Evolutionary conservation across 2,329 filamentous ascomycete genomes (phyloP).

Genomic region (Beauveria sp.): DNA sequence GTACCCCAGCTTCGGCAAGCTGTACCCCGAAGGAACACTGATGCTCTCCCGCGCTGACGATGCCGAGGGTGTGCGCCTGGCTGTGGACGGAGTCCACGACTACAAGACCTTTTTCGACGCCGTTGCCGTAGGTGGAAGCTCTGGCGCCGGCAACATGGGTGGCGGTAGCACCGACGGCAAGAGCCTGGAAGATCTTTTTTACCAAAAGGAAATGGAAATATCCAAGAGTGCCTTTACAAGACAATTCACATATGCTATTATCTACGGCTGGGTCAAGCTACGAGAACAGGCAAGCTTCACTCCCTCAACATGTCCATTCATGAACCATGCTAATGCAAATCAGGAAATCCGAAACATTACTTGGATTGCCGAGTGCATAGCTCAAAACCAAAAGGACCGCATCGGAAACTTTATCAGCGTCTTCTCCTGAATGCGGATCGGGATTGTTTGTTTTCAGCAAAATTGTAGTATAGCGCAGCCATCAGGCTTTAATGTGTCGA

Average conservation of each 20-base stretch:
- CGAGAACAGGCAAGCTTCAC: constrained; percentile 76
- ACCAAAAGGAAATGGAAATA: constrained; percentile 99
- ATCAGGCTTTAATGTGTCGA: constrained; percentile 30
- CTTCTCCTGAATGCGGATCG: constrained; percentile 45
- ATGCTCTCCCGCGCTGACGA: constrained; percentile 96
- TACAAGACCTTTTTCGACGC: constrained; percentile 97
- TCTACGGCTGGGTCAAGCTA: constrained; percentile 97
- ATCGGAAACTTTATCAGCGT: constrained; percentile 99
- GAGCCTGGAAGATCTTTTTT: constrained; percentile 95
- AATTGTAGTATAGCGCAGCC: constrained; percentile 36
- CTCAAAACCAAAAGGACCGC: constrained; percentile 97
- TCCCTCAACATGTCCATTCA: not conserved
- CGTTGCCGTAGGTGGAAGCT: constrained; percentile 65
- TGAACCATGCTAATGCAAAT: constrained; percentile 20
- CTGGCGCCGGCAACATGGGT: constrained; percentile 75
- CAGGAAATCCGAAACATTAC: constrained; percentile 99
- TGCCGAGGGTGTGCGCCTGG: constrained; percentile 84
- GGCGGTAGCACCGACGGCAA: constrained; percentile 74
- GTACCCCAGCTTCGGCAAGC: constrained; percentile 82
- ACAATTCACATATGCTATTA: constrained; percentile 90
- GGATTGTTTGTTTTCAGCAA: constrained; percentile 20
- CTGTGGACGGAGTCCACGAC: constrained; percentile 86
- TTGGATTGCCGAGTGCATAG: constrained; percentile 99
- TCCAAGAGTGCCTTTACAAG: constrained; percentile 91
- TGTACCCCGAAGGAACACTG: constrained; percentile 89